Evolutionary conservation across 306 rosid genomes (phyloP), one percentile per base, ranked within the genome.

Genomic region (Prunus salicina): DNA sequence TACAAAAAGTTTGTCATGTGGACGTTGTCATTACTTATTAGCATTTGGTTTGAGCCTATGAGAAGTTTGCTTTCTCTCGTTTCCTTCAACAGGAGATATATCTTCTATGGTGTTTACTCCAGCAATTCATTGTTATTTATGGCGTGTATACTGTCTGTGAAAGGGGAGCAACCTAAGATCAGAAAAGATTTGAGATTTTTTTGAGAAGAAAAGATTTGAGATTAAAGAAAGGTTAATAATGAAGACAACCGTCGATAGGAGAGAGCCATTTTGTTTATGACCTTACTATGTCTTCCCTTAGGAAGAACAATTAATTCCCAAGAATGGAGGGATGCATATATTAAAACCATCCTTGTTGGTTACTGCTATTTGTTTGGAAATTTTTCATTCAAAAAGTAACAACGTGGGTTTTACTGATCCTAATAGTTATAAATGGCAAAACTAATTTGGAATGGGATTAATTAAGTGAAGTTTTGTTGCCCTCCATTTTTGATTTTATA

Each of bases 271-370:
- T 72, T 8, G 61, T 6, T 34, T 56, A 11, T 22, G 67, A 5
- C 65, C 34, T 55, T 55, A 8, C 8, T 62, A 20, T 27, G 32
- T 11, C 24, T 20, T 27, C 28, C 69, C 5, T 3, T 41, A 14
- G 27, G 69, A 73, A 14, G 67, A 41, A 72, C 43, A 61, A 19
- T 57, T 58, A 16, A 43, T 4, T 72, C 25, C 67, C 76, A 58
- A 38, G 28, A 60, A 28, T 50, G 12, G 30, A 45, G 47, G 19
- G 34, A 46, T 9, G 14, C n/a, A 67, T 13, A 3, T 45, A 13
- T 4, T 14, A 5, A 18, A 6, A 27, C 6, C 16, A 73, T 27
- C 16, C 68, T 43, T 25, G 18, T 47, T 73, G 45, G 27, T 12
- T 24, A 61, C 45, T 27, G 13, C 73, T 14, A 47, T 8, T 53